Evolutionary conservation across 345 rosid species (phyloP).

Genomic region (Hypericum androsaemum): DNA sequence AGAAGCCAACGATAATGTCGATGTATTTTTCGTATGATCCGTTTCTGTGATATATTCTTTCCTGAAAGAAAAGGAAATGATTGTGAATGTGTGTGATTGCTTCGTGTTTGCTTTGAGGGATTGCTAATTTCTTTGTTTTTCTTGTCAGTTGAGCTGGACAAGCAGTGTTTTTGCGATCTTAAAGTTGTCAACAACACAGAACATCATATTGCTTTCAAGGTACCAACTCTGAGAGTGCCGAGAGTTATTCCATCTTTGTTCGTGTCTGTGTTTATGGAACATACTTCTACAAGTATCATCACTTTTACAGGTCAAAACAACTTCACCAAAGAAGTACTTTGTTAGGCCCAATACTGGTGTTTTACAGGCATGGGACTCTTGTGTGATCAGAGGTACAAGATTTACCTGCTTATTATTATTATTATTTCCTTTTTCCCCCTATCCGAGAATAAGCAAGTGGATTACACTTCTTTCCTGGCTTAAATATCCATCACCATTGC

Average conservation of each 20-base stretch:
- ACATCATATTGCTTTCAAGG: slow-evolving; percentile 73
- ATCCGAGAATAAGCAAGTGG: too few relatives aligned
- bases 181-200: slow-evolving; percentile 70
- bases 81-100: too few relatives aligned
- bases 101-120: background rate
- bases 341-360: slow-evolving; percentile 91
- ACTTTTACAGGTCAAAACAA: slow-evolving; percentile 71
- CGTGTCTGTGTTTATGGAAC: background rate
- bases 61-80: too few relatives aligned
- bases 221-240: slow-evolving; percentile 11
- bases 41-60: too few relatives aligned
- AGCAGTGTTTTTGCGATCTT: slow-evolving; percentile 62
- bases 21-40: too few relatives aligned
- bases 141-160: slow-evolving; percentile 58
- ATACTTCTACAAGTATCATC: background rate
- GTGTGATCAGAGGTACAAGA: slow-evolving; percentile 55
- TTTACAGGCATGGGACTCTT: slow-evolving; percentile 71
- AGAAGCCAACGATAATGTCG: too few relatives aligned
- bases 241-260: background rate
- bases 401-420: slow-evolving; percentile 4
- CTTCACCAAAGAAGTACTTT: slow-evolving; percentile 94
- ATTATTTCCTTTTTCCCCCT: background rate
- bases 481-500: too few relatives aligned
- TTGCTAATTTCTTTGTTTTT: slow-evolving; percentile 14
- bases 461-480: too few relatives aligned